Percentiles rank a stretch among this genome's conserved stretches.
Evolutionary conservation across 768 basidiomycete genomes (phyloP).

Genomic region (Mycena rosella): DNA sequence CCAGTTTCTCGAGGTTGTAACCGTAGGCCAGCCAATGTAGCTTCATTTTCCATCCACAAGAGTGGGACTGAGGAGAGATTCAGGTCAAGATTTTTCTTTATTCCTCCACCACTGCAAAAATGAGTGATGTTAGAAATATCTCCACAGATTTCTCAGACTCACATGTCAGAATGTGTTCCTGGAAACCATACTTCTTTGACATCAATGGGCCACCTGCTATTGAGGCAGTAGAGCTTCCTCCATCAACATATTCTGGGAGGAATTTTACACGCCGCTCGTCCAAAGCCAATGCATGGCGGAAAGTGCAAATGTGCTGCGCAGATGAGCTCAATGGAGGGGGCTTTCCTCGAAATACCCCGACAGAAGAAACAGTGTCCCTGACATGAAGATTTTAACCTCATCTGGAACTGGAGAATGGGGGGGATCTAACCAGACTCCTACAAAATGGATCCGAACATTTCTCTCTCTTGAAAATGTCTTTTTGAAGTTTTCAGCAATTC

Average conservation of each 20-base stretch:
- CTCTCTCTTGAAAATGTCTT: constrained; percentile 10
- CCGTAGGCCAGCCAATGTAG: constrained; percentile 5
- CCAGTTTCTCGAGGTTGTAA: neutral
- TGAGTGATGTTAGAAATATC: neutral
- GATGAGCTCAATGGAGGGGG: constrained; percentile 3
- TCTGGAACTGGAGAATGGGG: neutral
- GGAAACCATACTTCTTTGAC: constrained; percentile 24
- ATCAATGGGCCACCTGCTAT: neutral
- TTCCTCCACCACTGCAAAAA: constrained; percentile 4
- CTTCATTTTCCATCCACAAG: constrained; percentile 21
- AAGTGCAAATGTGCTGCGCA: constrained; percentile 6
- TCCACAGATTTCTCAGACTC: neutral
- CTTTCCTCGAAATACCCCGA: neutral
- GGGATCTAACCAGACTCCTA: constrained; percentile 1
- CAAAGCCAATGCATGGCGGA: constrained; percentile 18
- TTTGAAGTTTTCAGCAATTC: constrained; percentile 8
- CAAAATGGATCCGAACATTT: constrained; percentile 7
- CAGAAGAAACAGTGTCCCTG: constrained; percentile 15
- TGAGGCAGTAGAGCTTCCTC: neutral
- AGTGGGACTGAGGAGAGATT: constrained; percentile 5
- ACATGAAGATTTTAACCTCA: neutral
- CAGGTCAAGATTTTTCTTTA: neutral
- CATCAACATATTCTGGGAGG: constrained; percentile 9
- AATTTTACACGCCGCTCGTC: constrained; percentile 14
- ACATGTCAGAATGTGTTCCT: constrained; percentile 22